Evolutionary conservation across 2,329 filamentous ascomycete genomes (phyloP).

Genomic region (Lecanicillium sp.): DNA sequence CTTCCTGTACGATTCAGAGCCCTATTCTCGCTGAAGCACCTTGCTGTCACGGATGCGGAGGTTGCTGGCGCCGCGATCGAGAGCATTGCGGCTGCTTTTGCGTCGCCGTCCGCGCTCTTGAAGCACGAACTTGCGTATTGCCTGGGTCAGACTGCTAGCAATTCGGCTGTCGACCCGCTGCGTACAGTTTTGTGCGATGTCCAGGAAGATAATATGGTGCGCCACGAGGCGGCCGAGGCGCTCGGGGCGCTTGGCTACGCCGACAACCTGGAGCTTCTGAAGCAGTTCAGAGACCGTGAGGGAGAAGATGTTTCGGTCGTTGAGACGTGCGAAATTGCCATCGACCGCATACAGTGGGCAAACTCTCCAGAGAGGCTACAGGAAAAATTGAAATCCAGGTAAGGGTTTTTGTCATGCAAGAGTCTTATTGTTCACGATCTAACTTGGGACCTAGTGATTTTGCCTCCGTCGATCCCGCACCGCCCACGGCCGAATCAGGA

Average conservation of each 20-base stretch:
- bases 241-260: constrained; percentile 77
- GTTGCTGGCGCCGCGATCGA: constrained; percentile 48
- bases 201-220: constrained; percentile 87
- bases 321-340: constrained; percentile 95
- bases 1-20: constrained; percentile 89
- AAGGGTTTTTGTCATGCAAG: constrained; percentile 19
- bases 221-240: constrained; percentile 94
- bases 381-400: constrained; percentile 81
- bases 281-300: constrained; percentile 63
- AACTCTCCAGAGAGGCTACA: constrained; percentile 61
- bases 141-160: constrained; percentile 80
- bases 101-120: constrained; percentile 77
- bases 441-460: constrained; percentile 64
- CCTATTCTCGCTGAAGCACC: constrained; percentile 93
- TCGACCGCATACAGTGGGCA: constrained; percentile 91
- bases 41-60: constrained; percentile 67
- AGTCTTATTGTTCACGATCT: constrained; percentile 16
- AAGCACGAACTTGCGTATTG: constrained; percentile 98
- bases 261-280: constrained; percentile 66
- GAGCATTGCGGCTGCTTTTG: constrained; percentile 82
- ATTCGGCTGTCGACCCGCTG: constrained; percentile 65
- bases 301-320: constrained; percentile 74
- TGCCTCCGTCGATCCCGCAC: constrained; percentile 89
- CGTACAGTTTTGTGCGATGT: constrained; percentile 67
- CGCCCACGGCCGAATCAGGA: constrained; percentile 68